These are phyloP conservation scores for Nicotiana otophora DNA, from an alignment of 257 asterid species.

Conservation along the genomic window DNA sequence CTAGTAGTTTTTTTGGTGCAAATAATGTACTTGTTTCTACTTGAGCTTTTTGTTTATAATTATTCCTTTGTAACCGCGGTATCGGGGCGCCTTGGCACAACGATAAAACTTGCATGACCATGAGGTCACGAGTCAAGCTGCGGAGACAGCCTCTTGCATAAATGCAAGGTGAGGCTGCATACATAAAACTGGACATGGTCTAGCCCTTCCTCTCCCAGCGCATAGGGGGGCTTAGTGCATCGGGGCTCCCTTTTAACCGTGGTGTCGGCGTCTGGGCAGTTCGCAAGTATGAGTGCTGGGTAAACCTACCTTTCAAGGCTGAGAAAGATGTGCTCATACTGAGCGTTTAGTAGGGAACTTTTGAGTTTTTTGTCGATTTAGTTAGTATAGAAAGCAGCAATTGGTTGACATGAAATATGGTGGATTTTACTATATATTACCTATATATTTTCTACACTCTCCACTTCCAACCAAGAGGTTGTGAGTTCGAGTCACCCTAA, in stretches of 20 bases:
- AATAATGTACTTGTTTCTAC: not conserved
- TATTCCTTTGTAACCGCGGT: too few species aligned
- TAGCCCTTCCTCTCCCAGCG: too few species aligned
- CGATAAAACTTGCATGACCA: too few species aligned
- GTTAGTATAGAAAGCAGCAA: not conserved
- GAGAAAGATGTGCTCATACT: not conserved
- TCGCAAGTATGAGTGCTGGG: not conserved
- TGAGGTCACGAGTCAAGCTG: too few species aligned
- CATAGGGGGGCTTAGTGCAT: too few species aligned
- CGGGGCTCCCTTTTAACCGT: too few species aligned
- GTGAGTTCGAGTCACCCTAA: too few species aligned
- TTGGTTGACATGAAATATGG: not conserved
- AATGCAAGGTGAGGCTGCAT: too few species aligned
- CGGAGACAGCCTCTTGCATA: too few species aligned
- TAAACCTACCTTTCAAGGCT: not conserved
- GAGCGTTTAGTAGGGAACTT: not conserved
- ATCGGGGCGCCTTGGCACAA: too few species aligned
- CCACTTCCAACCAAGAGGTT: too few species aligned
- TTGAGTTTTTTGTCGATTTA: not conserved
- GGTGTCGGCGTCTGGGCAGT: not conserved
- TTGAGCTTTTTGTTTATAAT: not conserved
- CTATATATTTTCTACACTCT: not conserved
- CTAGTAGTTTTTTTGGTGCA: not conserved
- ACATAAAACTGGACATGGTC: too few species aligned
- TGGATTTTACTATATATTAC: not conserved